phyloP scores from a whole-genome alignment of 2,329 filamentous ascomycete genomes.

The Colletotrichum lini region DNA sequence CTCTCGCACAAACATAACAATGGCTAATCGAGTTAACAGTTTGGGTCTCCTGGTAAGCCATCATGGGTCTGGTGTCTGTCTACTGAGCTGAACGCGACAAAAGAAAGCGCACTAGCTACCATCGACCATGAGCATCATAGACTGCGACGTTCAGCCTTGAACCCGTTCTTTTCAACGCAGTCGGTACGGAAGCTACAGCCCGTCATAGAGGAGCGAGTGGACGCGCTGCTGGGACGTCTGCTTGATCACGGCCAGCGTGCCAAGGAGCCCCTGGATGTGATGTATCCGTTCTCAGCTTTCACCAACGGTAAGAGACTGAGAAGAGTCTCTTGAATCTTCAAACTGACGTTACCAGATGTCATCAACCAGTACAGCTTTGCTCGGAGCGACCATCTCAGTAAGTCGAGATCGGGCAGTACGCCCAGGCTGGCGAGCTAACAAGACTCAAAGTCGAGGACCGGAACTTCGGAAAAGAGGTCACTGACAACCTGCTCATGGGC shows the following conservation, averaged over 20 bases:
- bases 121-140: constrained; percentile 46
- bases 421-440: not conserved
- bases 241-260: constrained; percentile 45
- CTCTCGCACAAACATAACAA: not conserved
- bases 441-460: constrained; percentile 49
- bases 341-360: constrained; percentile 49
- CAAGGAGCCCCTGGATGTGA: constrained; percentile 51
- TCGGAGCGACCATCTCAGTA: constrained; percentile 51
- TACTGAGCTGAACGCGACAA: constrained; percentile 27
- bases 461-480: constrained; percentile 54
- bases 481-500: constrained; percentile 54
- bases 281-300: constrained; percentile 57
- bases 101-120: constrained; percentile 8
- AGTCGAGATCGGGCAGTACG: constrained; percentile 24
- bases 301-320: constrained; percentile 52
- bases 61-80: constrained; percentile 36
- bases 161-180: constrained; percentile 53
- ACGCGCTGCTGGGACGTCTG: constrained; percentile 51
- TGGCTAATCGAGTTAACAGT: constrained; percentile 46
- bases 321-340: not conserved
- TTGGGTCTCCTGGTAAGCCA: constrained; percentile 52
- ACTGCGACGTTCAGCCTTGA: constrained; percentile 47
- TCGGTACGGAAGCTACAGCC: constrained; percentile 55
- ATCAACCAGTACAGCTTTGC: constrained; percentile 59
- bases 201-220: constrained; percentile 54